Conservation (phyloP, 2,329 filamentous ascomycete genomes). For the Epichloe hybrida region DNA sequence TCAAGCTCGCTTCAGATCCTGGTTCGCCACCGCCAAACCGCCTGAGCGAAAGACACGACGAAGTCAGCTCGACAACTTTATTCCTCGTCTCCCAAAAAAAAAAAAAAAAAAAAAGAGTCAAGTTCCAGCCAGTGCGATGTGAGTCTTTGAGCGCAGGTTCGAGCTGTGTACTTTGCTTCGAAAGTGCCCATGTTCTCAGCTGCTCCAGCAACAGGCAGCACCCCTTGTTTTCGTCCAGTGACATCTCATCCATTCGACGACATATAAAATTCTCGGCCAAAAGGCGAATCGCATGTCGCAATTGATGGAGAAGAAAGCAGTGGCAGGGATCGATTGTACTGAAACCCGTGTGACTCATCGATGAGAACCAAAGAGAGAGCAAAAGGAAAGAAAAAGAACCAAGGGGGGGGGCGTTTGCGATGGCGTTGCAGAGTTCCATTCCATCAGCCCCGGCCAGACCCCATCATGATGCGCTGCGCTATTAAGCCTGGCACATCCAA, state of each 20-base stretch:
- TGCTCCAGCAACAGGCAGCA: conserved; percentile 1
- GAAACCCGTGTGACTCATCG: conserved; percentile 14
- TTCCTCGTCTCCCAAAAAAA: not conserved
- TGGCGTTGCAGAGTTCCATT: conserved; percentile 6
- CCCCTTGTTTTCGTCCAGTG: not conserved
- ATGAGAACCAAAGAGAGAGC: conserved; percentile 6
- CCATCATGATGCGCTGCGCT: not conserved
- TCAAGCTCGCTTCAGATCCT: not conserved
- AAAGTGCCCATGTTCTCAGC: not conserved
- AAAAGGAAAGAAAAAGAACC: conserved; percentile 1
- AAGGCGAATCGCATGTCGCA: not conserved
- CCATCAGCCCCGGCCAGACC: conserved; percentile 6
- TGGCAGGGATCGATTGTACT: conserved; percentile 8
- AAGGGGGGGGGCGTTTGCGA: not conserved
- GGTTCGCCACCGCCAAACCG: not conserved
- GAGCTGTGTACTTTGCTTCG: not conserved
- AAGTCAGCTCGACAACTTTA: not conserved
- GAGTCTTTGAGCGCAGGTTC: not conserved
- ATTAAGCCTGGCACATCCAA: not conserved
- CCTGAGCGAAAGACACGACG: not conserved
- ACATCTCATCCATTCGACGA: not conserved
- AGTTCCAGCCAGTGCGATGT: no score
- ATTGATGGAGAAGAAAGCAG: not conserved
- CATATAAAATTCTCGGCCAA: no score
- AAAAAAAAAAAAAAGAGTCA: no score